Evolutionary conservation across 1,284 basidiomycete species (phyloP).

Genomic region (Rhodotorula sp.): DNA sequence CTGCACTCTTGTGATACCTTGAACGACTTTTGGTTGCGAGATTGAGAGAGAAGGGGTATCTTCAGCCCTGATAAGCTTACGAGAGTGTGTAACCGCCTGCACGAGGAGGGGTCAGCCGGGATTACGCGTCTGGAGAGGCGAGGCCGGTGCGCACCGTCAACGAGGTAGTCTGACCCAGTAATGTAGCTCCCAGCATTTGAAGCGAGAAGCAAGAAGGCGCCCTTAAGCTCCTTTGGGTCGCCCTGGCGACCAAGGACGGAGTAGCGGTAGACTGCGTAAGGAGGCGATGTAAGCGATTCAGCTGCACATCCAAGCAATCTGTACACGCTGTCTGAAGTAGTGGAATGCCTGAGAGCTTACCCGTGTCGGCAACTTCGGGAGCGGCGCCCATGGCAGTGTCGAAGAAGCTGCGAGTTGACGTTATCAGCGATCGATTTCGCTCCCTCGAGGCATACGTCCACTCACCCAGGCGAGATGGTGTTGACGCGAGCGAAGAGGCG

Average conservation of each 20-base stretch:
- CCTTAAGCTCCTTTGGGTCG: constrained; percentile 47
- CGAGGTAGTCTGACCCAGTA: constrained; percentile 26
- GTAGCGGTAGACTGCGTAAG: constrained; percentile 37
- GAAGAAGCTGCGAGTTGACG: constrained; percentile 34
- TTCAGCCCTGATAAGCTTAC: background rate
- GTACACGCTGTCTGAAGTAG: too few relatives aligned
- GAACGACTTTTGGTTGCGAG: too few relatives aligned
- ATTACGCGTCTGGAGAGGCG: too few relatives aligned
- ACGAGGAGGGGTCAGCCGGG: background rate
- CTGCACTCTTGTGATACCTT: background rate
- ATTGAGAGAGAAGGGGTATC: background rate
- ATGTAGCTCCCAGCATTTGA: constrained; percentile 18
- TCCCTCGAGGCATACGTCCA: too few relatives aligned
- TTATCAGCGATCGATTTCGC: too few relatives aligned
- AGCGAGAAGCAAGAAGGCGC: constrained; percentile 29
- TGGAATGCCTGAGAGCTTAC: too few relatives aligned
- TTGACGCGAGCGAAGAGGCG: constrained; percentile 46
- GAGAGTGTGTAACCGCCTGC: background rate
- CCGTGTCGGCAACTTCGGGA: constrained; percentile 27
- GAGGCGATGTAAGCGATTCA: too few relatives aligned
- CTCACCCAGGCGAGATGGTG: constrained; percentile 47
- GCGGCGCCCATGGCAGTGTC: constrained; percentile 47
- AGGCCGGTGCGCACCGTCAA: constrained; percentile 10
- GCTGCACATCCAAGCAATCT: too few relatives aligned
- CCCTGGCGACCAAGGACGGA: constrained; percentile 45